A percentile compares a stretch with the other conserved stretches of the same genome.
These are phyloP conservation scores for Neopestalotiopsis rosae DNA, from an alignment of 2,329 filamentous ascomycete genomes.

Conservation along the genomic window DNA sequence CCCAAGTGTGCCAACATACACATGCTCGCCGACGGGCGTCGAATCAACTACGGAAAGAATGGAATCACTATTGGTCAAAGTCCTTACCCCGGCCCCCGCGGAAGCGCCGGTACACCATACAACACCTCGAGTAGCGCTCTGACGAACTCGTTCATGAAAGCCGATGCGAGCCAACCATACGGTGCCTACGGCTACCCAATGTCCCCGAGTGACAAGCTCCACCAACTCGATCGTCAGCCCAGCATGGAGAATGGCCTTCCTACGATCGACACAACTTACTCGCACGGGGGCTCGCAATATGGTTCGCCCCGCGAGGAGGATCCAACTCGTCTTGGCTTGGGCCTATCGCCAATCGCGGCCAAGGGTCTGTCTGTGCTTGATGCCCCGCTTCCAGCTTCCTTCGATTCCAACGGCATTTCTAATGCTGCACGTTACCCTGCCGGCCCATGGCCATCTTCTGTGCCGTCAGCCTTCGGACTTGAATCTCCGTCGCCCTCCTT, in stretches of 20 bases:
- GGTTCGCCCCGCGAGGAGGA: conserved; percentile 82
- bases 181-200: conserved; percentile 47
- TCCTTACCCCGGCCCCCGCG: conserved; percentile 68
- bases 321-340: conserved; percentile 65
- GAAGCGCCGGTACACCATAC: conserved; percentile 64
- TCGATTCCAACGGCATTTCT: conserved; percentile 94
- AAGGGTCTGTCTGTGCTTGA: conserved; percentile 87
- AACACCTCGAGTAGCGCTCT: conserved; percentile 73
- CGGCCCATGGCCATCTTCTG: conserved; percentile 88
- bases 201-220: conserved; percentile 47
- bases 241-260: conserved; percentile 62
- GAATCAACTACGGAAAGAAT: conserved; percentile 81
- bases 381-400: conserved; percentile 89
- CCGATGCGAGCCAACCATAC: conserved; percentile 54
- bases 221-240: conserved; percentile 52
- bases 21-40: conserved; percentile 88
- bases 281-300: conserved; percentile 66
- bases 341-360: conserved; percentile 76
- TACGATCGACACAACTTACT: conserved; percentile 63
- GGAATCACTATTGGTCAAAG: conserved; percentile 68
- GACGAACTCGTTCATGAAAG: conserved; percentile 75
- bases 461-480: conserved; percentile 89
- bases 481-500: conserved; percentile 84
- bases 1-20: conserved; percentile 97
- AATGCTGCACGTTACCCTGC: conserved; percentile 80